Base-by-base conservation (phyloP, 306 rosid genomes). In the Lupinus albus region DNA sequence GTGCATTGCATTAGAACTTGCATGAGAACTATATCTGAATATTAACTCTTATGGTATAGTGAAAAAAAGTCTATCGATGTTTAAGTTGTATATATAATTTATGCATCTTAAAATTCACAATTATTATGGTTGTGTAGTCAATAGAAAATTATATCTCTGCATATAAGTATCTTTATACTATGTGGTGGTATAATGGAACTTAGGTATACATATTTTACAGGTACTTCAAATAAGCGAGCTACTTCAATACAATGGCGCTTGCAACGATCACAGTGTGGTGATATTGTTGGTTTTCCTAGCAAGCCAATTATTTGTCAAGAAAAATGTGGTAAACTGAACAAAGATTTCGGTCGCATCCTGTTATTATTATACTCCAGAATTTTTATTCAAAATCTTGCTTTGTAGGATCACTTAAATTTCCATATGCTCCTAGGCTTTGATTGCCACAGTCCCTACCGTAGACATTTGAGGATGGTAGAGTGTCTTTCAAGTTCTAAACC, bases 221-320 rank as follows among this genome's bases (percentile, higher is more conserved):
- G 91, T 92, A 67, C 85, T 92, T 68, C 96, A 92, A 76, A 83
- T 83, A 30, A 92, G 98, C 78, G 98, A 89, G 76, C 85, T 92
- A 61, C 95, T 92, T 65, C 91, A 92, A 72, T 67, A 76, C 61
- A 86, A 78, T 59, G 95, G 89, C 1, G 89, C 88, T 16, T 82
- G 89, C 75, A 89, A 73, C 63, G 89, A 89, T 70, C 85, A 74
- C 61, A 87, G 95, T 79, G 98, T 87, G 66, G 85, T 90, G 81
- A 87, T 92, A 75, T 81, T 92, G 75, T 81, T 92, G 82, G 95
- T 84, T 72, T 89, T 92, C 77, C 93, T 92, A 42, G 95, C 98
- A 58, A 89, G 88, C 38, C 95, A 92, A 72, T 71, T 92, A 73
- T 81, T 87, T 76, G 84, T 82, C 61, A 86, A 89, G 88, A 87